Evolutionary conservation across 345 rosid species (phyloP), one percentile per base, ranked within the genome.

Genomic region (Turnera subulata): DNA sequence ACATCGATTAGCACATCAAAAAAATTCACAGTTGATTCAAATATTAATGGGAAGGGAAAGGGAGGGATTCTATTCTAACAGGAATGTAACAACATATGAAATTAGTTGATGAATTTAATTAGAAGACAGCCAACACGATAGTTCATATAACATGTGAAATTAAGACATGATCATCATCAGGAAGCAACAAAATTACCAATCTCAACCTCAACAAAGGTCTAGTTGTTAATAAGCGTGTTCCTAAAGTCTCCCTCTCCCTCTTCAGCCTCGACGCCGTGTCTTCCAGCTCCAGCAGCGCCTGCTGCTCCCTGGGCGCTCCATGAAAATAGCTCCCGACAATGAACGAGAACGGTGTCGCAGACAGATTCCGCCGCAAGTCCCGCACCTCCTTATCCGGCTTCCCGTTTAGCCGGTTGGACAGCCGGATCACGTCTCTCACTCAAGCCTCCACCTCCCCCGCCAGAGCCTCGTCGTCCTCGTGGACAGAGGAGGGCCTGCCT

Each of bases 291-390:
- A 92, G 84, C 72, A 92, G 65, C 2, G 91, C 97, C 66, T 92
- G 99, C 62, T 92, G 99, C 80, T 92, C 99, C 47, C 86, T 78
- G 0, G 94, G 91, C 1, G 91, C 97, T 0, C 95, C 98, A 58
- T 89, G 97, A 14, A 92, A 92, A 6, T 96, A 84, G 54, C 95
- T 89, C 10, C 93, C 98, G 0, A 89, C 98, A 45, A 89, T 89
- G 70, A 92, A 92, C 50, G 98, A 92, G 55, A 92, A 89, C 50
- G 95, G 98, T 14, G 96, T 92, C 53, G 96, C 96, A 53, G 86
- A 92, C 54, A 81, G 77, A 62, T 92, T 89, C 63, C 86, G 76
- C 60, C 96, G 74, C 70, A 92, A 64, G 46, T 89, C 96, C 69
- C 76, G 80, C 1, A 75, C 87, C 58, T 92, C 96, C 66, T 84